phyloP scores from a whole-genome alignment of 495 filamentous ascomycete species.

The Penicillium nucicola region DNA sequence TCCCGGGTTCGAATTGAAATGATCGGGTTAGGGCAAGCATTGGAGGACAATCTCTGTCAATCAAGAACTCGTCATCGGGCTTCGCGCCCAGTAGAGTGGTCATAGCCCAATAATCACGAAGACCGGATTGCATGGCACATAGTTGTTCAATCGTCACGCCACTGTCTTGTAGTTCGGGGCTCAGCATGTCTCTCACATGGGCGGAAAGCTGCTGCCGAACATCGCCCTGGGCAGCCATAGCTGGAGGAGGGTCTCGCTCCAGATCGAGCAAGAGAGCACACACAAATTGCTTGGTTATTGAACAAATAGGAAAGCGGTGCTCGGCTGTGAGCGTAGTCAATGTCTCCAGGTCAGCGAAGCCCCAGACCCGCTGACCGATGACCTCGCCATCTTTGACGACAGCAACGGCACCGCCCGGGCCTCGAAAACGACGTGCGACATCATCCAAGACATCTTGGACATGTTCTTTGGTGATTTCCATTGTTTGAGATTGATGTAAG shows the following conservation, averaged over 20 bases:
- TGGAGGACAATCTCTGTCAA: constrained; percentile 16
- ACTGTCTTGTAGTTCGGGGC: constrained; percentile 13
- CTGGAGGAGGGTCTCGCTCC: constrained; percentile 19
- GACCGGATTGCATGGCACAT: constrained; percentile 30
- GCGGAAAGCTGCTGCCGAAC: constrained; percentile 17
- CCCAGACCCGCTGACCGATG: constrained; percentile 27
- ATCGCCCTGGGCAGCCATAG: constrained; percentile 17
- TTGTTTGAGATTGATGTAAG: background rate
- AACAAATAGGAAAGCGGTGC: constrained; percentile 32
- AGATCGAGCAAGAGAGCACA: constrained; percentile 29
- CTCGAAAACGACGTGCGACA: constrained; percentile 12
- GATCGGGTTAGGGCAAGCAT: constrained; percentile 23
- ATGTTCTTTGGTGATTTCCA: constrained; percentile 7
- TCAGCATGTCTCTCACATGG: constrained; percentile 17
- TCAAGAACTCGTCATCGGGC: constrained; percentile 26
- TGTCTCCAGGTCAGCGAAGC: constrained; percentile 28
- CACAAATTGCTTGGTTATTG: constrained; percentile 35
- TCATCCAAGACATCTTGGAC: constrained; percentile 11
- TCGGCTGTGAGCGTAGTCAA: constrained; percentile 20
- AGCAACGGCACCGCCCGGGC: constrained; percentile 29
- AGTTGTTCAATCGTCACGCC: constrained; percentile 24
- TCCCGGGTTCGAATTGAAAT: constrained; percentile 29
- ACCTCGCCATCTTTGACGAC: constrained; percentile 29
- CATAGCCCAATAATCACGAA: constrained; percentile 38
- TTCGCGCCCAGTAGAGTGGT: constrained; percentile 29